phyloP scores from a whole-genome alignment of 805 yeast genomes.

The Naumovozyma dairenensis region DNA sequence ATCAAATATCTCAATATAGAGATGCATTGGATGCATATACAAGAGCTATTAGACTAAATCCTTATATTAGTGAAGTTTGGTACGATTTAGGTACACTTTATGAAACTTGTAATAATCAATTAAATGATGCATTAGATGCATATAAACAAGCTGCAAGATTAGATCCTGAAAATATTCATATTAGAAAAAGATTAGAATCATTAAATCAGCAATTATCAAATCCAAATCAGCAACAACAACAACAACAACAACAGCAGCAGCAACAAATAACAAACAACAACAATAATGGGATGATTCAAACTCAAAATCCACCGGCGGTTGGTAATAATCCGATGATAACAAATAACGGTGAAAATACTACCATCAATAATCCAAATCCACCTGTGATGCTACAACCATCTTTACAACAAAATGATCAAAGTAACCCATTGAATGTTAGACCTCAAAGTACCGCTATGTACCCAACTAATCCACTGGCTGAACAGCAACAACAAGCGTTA shows the following conservation, averaged over 20 bases:
- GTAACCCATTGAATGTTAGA: slow-evolving; percentile 24
- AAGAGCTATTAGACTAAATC: slow-evolving; percentile 89
- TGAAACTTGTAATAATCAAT: slow-evolving; percentile 94
- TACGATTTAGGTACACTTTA: slow-evolving; percentile 94
- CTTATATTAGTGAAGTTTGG: slow-evolving; percentile 96
- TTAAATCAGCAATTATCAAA: slow-evolving; percentile 44
- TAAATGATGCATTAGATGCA: slow-evolving; percentile 91
- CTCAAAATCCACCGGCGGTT: background rate
- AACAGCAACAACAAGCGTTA: slow-evolving; percentile 10
- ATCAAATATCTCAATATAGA: slow-evolving; percentile 90
- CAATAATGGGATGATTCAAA: background rate
- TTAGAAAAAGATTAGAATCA: slow-evolving; percentile 85
- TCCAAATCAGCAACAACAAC: slow-evolving; percentile 14
- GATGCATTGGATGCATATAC: slow-evolving; percentile 98
- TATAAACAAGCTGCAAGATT: slow-evolving; percentile 92
- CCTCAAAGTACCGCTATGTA: slow-evolving; percentile 14
- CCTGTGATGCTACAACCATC: slow-evolving; percentile 28
- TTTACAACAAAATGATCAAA: slow-evolving; percentile 23
- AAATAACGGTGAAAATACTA: slow-evolving; percentile 1
- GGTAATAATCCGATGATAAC: background rate
- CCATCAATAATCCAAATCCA: slow-evolving; percentile 5
- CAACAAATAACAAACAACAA: slow-evolving; percentile 8
- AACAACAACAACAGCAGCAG: slow-evolving; percentile 3
- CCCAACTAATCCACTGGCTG: slow-evolving; percentile 10
- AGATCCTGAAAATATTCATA: slow-evolving; percentile 91